Evolutionary conservation across 495 filamentous ascomycete genomes (phyloP).

Genomic region (Penicilliopsis zonata): DNA sequence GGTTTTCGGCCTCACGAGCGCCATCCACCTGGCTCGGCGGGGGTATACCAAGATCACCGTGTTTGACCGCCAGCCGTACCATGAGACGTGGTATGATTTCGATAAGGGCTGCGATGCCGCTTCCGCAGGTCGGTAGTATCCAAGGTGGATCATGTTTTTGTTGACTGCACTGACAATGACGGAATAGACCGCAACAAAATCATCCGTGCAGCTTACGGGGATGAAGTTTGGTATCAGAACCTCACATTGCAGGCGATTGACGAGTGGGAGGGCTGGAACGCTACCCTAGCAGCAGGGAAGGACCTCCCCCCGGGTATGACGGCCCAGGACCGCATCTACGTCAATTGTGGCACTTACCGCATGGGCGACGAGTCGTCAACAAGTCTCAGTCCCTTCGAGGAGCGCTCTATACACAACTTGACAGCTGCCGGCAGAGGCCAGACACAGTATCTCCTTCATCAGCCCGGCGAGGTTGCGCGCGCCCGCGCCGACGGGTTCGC

Average conservation of each 20-base stretch:
- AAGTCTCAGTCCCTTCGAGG: conserved; percentile 16
- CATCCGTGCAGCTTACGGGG: conserved; percentile 28
- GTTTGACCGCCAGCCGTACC: conserved; percentile 29
- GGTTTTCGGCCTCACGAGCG: conserved; percentile 29
- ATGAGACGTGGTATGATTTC: conserved; percentile 17
- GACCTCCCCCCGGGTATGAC: conserved; percentile 20
- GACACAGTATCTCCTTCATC: conserved; percentile 16
- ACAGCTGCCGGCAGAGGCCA: conserved; percentile 14
- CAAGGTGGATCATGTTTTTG: too few relatives aligned
- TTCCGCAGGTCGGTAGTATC: too few relatives aligned
- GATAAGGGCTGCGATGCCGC: conserved; percentile 18
- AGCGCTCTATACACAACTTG: conserved; percentile 19
- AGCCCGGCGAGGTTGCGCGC: conserved; percentile 14
- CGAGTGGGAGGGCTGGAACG: conserved; percentile 31
- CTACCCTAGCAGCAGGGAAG: conserved; percentile 10
- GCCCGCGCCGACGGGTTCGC: conserved; percentile 16
- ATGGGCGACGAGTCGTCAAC: conserved; percentile 8
- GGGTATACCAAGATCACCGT: conserved; percentile 31
- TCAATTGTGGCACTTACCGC: conserved; percentile 17
- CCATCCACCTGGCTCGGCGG: conserved; percentile 25
- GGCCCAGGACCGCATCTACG: conserved; percentile 14
- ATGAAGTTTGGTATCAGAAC: conserved; percentile 26
- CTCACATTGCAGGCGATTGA: conserved; percentile 26
- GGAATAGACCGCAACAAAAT: conserved; percentile 37
- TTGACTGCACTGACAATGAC: too few relatives aligned